Evolutionary conservation across 805 yeast species (phyloP).

Genomic region (Teunomyces cretensis): DNA sequence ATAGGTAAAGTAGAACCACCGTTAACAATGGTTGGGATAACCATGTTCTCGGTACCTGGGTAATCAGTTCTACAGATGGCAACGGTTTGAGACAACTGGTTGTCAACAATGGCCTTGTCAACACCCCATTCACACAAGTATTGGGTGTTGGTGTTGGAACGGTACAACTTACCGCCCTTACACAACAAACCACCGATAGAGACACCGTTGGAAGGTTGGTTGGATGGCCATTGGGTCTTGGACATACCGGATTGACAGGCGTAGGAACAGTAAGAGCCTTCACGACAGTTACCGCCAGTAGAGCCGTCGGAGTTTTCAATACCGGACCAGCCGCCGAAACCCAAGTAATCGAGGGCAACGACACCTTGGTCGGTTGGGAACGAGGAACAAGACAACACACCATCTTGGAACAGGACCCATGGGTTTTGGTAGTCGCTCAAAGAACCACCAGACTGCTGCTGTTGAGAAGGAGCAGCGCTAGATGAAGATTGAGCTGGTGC

Average conservation of each 20-base stretch:
- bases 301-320: conserved; percentile 58
- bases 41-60: conserved; percentile 99
- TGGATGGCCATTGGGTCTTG: conserved; percentile 94
- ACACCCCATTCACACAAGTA: conserved; percentile 88
- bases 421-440: conserved; percentile 59
- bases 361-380: conserved; percentile 89
- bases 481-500: conserved; percentile 6
- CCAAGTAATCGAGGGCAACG: conserved; percentile 65
- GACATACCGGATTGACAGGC: conserved; percentile 99
- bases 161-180: conserved; percentile 80
- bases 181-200: conserved; percentile 93
- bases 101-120: conserved; percentile 65
- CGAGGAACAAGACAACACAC: conserved; percentile 59
- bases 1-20: conserved; percentile 67
- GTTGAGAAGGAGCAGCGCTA: conserved; percentile 11
- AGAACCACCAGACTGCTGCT: conserved; percentile 39
- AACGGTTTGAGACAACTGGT: conserved; percentile 61
- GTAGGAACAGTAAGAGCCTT: conserved; percentile 94
- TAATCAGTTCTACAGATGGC: conserved; percentile 98
- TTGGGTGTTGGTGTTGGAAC: conserved; percentile 64
- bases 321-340: conserved; percentile 83
- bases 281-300: conserved; percentile 72
- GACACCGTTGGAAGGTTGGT: conserved; percentile 85
- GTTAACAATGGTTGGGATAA: conserved; percentile 78
- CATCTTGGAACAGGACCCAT: conserved; percentile 65